These are phyloP conservation scores for Monilinia aucupariae DNA, from an alignment of 2,329 filamentous ascomycete genomes.

Conservation along the genomic window DNA sequence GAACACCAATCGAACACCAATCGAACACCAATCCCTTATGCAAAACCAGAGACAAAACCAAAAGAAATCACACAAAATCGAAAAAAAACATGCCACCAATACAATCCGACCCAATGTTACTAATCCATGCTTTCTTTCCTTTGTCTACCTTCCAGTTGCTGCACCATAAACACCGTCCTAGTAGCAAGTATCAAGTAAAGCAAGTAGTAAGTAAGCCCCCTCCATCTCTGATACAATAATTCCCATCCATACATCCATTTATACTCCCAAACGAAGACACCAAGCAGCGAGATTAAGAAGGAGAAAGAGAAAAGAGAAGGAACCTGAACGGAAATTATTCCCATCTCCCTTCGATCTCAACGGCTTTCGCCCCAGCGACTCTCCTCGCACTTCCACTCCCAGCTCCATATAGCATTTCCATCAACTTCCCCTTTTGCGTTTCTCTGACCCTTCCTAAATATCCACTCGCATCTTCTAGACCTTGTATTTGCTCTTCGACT, in stretches of 20 bases:
- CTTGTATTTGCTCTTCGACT: constrained; percentile 79
- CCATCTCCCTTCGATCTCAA: constrained; percentile 24
- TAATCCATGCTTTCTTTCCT: constrained; percentile 10
- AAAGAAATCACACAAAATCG: not conserved
- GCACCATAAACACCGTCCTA: constrained; percentile 12
- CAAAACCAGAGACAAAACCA: not conserved
- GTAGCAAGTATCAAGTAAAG: constrained; percentile 7
- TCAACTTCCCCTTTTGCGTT: constrained; percentile 74
- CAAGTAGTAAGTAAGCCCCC: not conserved
- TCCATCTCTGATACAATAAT: not conserved
- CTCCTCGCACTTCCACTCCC: constrained; percentile 26
- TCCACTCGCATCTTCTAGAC: constrained; percentile 71
- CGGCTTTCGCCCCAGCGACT: constrained; percentile 17
- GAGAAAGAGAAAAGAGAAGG: constrained; percentile 1
- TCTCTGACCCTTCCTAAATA: constrained; percentile 72
- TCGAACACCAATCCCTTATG: not conserved
- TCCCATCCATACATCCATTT: constrained; percentile 11
- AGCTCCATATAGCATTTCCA: constrained; percentile 68
- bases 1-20: no score
- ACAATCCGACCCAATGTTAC: constrained; percentile 7
- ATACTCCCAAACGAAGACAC: not conserved
- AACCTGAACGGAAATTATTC: constrained; percentile 15
- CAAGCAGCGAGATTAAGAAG: not conserved
- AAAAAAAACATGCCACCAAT: constrained; percentile 1
- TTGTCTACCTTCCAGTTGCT: constrained; percentile 9